Conservation (phyloP, 805 yeast species). For the Saccharomycopsis sp. region DNA sequence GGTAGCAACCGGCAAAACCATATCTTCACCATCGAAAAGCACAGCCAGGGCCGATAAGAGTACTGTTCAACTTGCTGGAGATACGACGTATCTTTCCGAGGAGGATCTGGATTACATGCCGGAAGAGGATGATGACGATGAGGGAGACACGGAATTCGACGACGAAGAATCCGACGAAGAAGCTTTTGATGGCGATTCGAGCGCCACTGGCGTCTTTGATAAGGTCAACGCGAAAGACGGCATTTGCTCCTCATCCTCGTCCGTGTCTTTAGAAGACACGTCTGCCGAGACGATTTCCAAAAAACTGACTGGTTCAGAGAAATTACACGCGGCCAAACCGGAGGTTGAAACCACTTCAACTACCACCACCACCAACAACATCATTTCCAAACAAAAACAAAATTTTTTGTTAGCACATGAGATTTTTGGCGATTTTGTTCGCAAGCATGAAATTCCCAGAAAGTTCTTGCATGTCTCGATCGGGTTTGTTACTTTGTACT, state of each 20-base stretch:
- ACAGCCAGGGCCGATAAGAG: no score
- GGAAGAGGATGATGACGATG: constrained; percentile 9
- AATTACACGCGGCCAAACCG: neutral
- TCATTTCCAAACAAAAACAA: neutral
- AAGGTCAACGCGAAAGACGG: constrained; percentile 9
- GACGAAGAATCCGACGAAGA: constrained; percentile 11
- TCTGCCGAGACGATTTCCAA: no score
- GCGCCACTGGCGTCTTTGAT: constrained; percentile 11
- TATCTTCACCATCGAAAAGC: no score
- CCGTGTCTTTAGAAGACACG: constrained; percentile 13
- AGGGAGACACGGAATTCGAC: constrained; percentile 7
- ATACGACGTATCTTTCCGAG: constrained; percentile 13
- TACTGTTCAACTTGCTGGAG: no score
- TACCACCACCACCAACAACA: constrained; percentile 6
- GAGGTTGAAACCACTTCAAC: neutral
- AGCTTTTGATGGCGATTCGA: constrained; percentile 9
- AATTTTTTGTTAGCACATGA: constrained; percentile 32
- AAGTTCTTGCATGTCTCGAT: constrained; percentile 83
- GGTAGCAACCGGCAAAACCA: no score
- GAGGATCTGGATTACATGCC: constrained; percentile 20
- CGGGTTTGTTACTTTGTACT: constrained; percentile 69
- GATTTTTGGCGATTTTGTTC: constrained; percentile 43
- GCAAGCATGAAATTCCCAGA: constrained; percentile 83
- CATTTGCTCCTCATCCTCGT: constrained; percentile 16
- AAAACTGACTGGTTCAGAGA: no score